Base-by-base conservation (phyloP, 108 stramenopile genomes). In the Stephanodiscus minutulus region DNA sequence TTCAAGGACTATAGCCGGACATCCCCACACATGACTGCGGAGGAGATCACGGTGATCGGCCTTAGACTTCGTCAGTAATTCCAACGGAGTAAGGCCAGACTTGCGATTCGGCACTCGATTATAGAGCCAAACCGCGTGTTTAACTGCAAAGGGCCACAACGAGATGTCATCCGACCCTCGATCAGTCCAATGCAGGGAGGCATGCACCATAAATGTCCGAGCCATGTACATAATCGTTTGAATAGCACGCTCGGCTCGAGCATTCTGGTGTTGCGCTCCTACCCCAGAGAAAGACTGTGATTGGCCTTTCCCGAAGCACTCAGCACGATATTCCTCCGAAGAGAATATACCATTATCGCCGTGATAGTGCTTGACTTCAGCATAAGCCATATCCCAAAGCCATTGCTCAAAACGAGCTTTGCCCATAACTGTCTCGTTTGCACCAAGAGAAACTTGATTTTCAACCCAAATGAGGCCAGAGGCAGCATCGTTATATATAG, bases 191-290 rank as follows among this genome's bases (percentile, higher is more conserved):
- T 69, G 73, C 13, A 87, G 29, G 0, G 63, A 20, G 2, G 48
- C 64, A 67, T 86, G 85, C 4, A 82, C 8, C 57, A 87, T 37
- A 61, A 82, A 79, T 2, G 83, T n/a, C n/a, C n/a, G n/a, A n/a
- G n/a, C n/a, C n/a, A n/a, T n/a, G n/a, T n/a, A n/a, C n/a, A n/a
- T n/a, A n/a, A n/a, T n/a, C n/a, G n/a, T n/a, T n/a, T n/a, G n/a
- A n/a, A n/a, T n/a, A n/a, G n/a, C n/a, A n/a, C n/a, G n/a, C n/a
- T n/a, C n/a, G n/a, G n/a, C n/a, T n/a, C n/a, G n/a, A n/a, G n/a
- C n/a, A n/a, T n/a, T n/a, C n/a, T n/a, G n/a, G n/a, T n/a, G n/a
- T n/a, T n/a, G n/a, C n/a, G n/a, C n/a, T n/a, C n/a, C n/a, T n/a
- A n/a, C n/a, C n/a, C n/a, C n/a, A n/a, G n/a, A n/a, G n/a, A n/a